Evolutionary conservation across 2,329 filamentous ascomycete species (phyloP).

Genomic region (Pochonia chlamydosporia): DNA sequence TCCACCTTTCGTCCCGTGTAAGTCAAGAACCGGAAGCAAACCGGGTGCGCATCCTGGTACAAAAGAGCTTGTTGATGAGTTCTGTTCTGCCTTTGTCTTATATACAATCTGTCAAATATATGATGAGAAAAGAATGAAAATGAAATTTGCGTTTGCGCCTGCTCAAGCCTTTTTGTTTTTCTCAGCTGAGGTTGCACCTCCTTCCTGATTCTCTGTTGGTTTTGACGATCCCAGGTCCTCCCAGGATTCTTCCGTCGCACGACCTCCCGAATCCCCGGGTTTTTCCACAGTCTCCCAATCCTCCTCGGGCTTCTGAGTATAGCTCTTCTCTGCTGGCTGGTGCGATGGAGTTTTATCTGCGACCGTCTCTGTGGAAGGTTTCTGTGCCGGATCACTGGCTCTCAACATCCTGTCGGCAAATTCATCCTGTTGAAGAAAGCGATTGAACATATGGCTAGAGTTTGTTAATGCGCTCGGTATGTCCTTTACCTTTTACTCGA

Average conservation of each 20-base stretch:
- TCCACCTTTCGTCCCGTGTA: background rate
- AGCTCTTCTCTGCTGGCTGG: background rate
- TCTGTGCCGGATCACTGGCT: background rate
- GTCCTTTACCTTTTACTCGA: too few species aligned
- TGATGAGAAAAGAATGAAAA: background rate
- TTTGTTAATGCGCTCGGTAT: background rate
- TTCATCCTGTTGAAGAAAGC: slow-evolving; percentile 1
- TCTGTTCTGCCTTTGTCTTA: background rate
- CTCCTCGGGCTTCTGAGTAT: background rate
- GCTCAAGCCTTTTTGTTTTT: background rate
- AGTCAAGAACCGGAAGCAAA: background rate
- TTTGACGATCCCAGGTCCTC: background rate
- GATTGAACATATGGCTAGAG: background rate
- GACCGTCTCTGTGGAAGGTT: background rate
- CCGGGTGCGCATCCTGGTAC: background rate
- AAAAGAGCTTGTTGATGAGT: background rate
- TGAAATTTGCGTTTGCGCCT: background rate
- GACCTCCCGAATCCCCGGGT: background rate
- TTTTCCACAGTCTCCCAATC: background rate
- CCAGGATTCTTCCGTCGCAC: background rate
- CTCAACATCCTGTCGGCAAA: background rate
- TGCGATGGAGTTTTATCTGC: background rate
- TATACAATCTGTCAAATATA: background rate
- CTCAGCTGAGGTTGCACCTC: background rate
- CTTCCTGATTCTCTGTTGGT: background rate